Evolutionary conservation across 106 monocot species (phyloP), one percentile per base, ranked within the genome.

Genomic region (Allium sativum): DNA sequence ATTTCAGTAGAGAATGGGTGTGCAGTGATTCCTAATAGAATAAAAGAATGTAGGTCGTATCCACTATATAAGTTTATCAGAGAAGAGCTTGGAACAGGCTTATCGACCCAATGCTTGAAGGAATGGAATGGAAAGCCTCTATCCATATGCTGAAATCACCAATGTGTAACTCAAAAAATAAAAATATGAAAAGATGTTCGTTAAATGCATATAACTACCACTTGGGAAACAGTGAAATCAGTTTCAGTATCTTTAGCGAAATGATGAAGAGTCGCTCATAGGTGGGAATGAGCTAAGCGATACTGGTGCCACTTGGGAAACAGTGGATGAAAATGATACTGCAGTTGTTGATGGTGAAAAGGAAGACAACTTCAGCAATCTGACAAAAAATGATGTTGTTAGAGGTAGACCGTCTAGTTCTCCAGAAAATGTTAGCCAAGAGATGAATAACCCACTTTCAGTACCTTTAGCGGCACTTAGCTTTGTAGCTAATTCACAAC

Each of bases 291-390:
- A 87, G 68, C 60, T 70, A 52, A 77, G 81, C 53, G 79, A 72
- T 19, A 80, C 73, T 65, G 80, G 68, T 70, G 93, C 77, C 48
- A 93, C 84, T 66, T 93, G 93, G 93, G 93, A 88, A 76, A 93
- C 88, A 10, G 77, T 88, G 56, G 82, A 88, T 65, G 93, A 82
- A 62, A 73, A 88, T 75, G 82, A 88, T 55, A 70, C 66, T 71
- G 41, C 45, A 45, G 48, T 79, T 70, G 68, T 73, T 65, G 44
- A 45, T 64, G 44, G 52, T 75, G 78, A 73, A 71, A 58, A 76
- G 89, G 89, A 85, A 77, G 48, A 42, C 66, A 74, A 66, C 70
- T 20, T 43, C 47, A 73, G 61, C 31, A 46, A 31, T 69, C 20
- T 61, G 41, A 48, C 44, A 1, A 62, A 70, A 7, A 70, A 61